Percentiles rank a stretch among this genome's conserved stretches.
Evolutionary conservation across 805 yeast species (phyloP).

Genomic region (Pichia deserticola): DNA sequence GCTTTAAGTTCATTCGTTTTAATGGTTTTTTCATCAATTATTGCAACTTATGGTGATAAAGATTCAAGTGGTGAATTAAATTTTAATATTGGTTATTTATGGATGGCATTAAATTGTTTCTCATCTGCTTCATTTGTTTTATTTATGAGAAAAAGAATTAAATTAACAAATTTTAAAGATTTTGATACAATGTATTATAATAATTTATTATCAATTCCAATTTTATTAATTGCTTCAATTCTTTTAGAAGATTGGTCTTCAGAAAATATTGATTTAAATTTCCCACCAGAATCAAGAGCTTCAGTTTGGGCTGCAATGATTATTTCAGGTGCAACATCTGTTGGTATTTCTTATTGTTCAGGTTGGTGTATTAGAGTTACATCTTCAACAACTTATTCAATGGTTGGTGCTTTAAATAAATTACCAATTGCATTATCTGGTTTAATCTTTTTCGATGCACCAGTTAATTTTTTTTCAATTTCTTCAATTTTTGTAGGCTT

Average conservation of each 20-base stretch:
- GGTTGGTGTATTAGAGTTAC: slow-evolving; percentile 99
- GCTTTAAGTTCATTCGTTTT: slow-evolving; percentile 80
- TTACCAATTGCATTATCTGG: slow-evolving; percentile 96
- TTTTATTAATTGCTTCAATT: slow-evolving; percentile 68
- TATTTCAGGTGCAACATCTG: slow-evolving; percentile 88
- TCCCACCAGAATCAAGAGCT: slow-evolving; percentile 64
- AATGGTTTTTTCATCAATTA: slow-evolving; percentile 93
- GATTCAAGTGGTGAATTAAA: slow-evolving; percentile 33
- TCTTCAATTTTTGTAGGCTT: slow-evolving; percentile 90
- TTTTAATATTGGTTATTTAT: slow-evolving; percentile 74
- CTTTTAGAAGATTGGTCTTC: slow-evolving; percentile 90
- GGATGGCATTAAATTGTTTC: slow-evolving; percentile 96
- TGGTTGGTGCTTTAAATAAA: slow-evolving; percentile 99
- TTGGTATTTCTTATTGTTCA: slow-evolving; percentile 96
- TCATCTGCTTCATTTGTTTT: slow-evolving; percentile 91
- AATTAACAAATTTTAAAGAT: slow-evolving; percentile 93
- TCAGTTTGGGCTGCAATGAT: slow-evolving; percentile 77
- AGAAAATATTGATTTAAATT: slow-evolving; percentile 64
- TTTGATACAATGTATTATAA: slow-evolving; percentile 98
- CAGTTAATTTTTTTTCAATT: slow-evolving; percentile 84
- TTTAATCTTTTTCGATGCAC: slow-evolving; percentile 88
- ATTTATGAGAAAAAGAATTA: slow-evolving; percentile 95
- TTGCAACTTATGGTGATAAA: slow-evolving; percentile 80
- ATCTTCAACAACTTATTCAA: slow-evolving; percentile 95
- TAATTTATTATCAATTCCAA: slow-evolving; percentile 89